phyloP scores from a whole-genome alignment of 495 filamentous ascomycete species.

The Cetradonia linearis region DNA sequence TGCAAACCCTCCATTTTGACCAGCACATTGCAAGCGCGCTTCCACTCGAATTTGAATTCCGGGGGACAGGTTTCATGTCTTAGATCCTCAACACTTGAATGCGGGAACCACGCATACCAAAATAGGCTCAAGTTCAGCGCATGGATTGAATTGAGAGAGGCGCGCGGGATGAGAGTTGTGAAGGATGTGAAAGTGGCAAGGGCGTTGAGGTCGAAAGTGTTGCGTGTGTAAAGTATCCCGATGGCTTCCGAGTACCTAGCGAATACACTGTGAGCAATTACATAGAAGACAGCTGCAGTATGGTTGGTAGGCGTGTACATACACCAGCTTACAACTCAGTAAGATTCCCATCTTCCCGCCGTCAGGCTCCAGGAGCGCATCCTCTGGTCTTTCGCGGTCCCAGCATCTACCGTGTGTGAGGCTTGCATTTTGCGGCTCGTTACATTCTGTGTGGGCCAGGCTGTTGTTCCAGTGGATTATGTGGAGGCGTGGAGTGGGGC shows the following conservation, averaged over 20 bases:
- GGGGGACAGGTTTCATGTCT: neutral
- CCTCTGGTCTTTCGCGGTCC: neutral
- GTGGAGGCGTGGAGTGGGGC: neutral
- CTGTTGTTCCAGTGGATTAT: neutral
- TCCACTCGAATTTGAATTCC: constrained; percentile 1
- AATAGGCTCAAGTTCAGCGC: neutral
- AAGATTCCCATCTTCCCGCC: neutral
- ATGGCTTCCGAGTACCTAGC: neutral
- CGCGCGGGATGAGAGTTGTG: neutral
- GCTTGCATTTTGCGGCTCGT: neutral
- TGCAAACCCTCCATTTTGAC: neutral
- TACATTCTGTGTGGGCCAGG: neutral
- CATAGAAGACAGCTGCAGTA: neutral
- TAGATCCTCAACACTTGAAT: neutral
- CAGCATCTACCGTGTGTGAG: neutral
- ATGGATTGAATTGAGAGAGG: neutral
- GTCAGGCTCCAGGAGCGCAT: neutral
- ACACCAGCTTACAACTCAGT: neutral
- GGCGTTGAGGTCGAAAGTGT: neutral
- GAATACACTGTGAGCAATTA: neutral
- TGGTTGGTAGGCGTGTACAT: neutral
- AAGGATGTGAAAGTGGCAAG: neutral
- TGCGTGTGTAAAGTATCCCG: neutral
- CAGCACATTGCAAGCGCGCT: neutral
- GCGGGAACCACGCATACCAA: neutral